Evolutionary conservation across 2,329 filamentous ascomycete species (phyloP).

Genomic region (Colletotrichum nymphaeae): DNA sequence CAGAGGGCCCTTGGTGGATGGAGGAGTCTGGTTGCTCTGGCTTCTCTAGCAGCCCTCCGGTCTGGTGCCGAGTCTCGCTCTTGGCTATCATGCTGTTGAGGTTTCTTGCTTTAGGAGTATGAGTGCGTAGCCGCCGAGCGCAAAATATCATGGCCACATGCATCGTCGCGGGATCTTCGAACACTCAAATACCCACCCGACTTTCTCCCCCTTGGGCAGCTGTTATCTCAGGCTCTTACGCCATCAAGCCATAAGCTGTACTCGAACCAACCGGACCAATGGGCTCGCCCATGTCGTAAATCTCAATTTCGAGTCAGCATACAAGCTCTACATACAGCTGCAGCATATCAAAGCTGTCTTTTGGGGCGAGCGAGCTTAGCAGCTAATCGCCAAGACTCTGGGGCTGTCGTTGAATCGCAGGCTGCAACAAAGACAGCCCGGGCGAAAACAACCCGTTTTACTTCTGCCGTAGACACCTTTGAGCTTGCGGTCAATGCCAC

Average conservation of each 20-base stretch:
- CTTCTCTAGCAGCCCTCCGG: conserved; percentile 1
- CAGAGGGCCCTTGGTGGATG: conserved; percentile 8
- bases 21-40: conserved; percentile 2
- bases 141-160: background rate
- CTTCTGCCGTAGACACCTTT: background rate
- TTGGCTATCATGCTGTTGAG: background rate
- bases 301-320: background rate
- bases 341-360: background rate
- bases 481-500: accelerated
- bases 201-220: background rate
- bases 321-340: background rate
- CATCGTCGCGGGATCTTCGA: no score
- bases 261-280: background rate
- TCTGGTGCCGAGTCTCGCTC: background rate
- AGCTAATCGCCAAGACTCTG: no score
- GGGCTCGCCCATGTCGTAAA: background rate
- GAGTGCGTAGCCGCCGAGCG: no score
- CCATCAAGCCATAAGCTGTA: background rate
- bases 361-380: background rate
- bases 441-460: background rate
- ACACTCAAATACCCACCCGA: background rate
- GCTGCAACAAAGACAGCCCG: no score
- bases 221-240: background rate
- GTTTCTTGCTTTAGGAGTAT: background rate
- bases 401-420: no score